Base-by-base conservation (phyloP, 1,139 yeast species). In the Suhomyces bokatorum region DNA sequence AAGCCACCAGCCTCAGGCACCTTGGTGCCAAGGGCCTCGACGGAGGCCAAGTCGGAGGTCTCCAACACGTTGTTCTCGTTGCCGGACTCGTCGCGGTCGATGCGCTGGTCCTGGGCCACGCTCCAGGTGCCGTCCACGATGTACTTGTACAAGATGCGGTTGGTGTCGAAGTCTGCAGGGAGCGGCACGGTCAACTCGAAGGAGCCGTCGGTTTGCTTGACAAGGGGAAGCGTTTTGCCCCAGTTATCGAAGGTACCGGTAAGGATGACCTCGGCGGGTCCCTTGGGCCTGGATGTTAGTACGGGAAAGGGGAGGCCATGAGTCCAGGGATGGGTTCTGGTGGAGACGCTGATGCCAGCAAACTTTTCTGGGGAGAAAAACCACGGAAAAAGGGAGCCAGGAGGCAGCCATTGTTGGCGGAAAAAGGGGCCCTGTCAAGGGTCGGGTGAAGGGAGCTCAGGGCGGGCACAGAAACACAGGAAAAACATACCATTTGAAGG, bases 181-280 rank as follows among this genome's bases (percentile, higher is more conserved):
- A 76, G 73, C 43, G 82, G 91, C 52, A 84, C 75, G 3, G 81
- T 74, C 46, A 83, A 62, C 47, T 77, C 78, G 55, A 83, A 85
- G 6, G 79, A 72, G 9, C 88, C 90, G 53, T 76, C 78, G 3
- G 78, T 63, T 51, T 78, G 79, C 59, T 83, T 79, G 39, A 81
- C 80, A 51, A 86, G 70, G 32, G 79, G 80, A 45, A 78, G 69
- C 1, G 81, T 63, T 52, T 83, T 77, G 35, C 78, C 62, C 96
- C 96, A 87, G 56, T 81, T 69, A 62, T 86, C 93, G 63, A 87
- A 86, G 40, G 84, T 75, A 50, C 95, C 96, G 26, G 93, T 85
- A 48, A 87, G 82, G 50, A 80, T 70, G 45, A 87, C 93, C 38
- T 80, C 81, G 39, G 72, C 49, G n/a, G 93, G 89, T 49, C 93